Conservation (phyloP, 495 filamentous ascomycete species). For the Amorphotheca resinae region DNA sequence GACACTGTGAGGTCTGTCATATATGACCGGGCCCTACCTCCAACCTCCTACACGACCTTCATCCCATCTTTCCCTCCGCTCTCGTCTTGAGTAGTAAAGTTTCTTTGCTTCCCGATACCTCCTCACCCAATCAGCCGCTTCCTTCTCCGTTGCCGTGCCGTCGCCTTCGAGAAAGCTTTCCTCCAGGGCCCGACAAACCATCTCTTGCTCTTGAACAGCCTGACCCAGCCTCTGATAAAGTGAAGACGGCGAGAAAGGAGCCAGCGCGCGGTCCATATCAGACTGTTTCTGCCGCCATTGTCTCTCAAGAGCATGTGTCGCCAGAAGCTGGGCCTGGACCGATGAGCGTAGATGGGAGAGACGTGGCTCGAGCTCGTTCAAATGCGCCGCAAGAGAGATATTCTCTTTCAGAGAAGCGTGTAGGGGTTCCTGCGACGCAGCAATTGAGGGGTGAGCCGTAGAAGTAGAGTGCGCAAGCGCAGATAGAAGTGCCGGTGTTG, state of each 20-base stretch:
- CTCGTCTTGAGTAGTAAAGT: slow-evolving; percentile 58
- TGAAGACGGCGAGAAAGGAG: slow-evolving; percentile 70
- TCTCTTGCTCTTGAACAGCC: slow-evolving; percentile 70
- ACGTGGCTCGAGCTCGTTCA: slow-evolving; percentile 43
- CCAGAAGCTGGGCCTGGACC: slow-evolving; percentile 70
- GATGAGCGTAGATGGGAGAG: slow-evolving; percentile 49
- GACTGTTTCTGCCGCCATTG: slow-evolving; percentile 79
- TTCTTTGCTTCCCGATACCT: slow-evolving; percentile 66
- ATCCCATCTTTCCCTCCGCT: slow-evolving; percentile 85
- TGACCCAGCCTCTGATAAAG: slow-evolving; percentile 70
- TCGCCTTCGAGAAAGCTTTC: slow-evolving; percentile 73
- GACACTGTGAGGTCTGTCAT: too few species aligned
- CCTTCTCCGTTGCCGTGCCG: slow-evolving; percentile 51
- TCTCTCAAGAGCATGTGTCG: slow-evolving; percentile 75
- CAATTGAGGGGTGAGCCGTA: slow-evolving; percentile 52
- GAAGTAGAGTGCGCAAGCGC: slow-evolving; percentile 51
- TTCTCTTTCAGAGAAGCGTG: slow-evolving; percentile 53
- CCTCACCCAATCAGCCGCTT: slow-evolving; percentile 71
- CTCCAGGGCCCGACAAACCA: slow-evolving; percentile 66
- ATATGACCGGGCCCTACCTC: slow-evolving; percentile 62
- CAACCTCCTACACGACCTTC: slow-evolving; percentile 88
- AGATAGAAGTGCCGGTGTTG: slow-evolving; percentile 43
- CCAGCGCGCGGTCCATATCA: slow-evolving; percentile 75
- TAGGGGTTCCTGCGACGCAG: slow-evolving; percentile 40
- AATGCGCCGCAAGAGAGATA: slow-evolving; percentile 48